Base-by-base conservation (phyloP, 345 rosid species). In the Citrus inodora region DNA sequence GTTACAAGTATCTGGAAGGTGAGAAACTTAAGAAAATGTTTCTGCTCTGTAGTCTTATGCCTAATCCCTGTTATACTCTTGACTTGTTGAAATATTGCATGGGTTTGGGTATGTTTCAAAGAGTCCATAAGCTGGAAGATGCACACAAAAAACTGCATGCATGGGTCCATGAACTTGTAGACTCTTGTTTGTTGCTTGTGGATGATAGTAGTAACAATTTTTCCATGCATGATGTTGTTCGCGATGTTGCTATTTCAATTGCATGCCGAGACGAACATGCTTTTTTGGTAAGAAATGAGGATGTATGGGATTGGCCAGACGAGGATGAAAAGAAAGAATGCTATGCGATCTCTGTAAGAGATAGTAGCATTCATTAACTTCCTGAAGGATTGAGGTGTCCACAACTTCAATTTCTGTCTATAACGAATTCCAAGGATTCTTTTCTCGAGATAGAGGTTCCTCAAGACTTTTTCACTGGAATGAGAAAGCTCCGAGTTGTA, bases 381-480 rank as follows among this genome's bases (percentile, higher is more conserved):
- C 83, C 78, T 17, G 51, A 59, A 16, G 70, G 2, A 38, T 40
- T 73, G 4, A n/a, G 51, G 1, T 80, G 78, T 3, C 86, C 86
- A 11, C 51, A 42, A 11, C 51, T 42, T 42, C 51, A 11, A 42
- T 42, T 42, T 42, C 16, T 42, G 3, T 0, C 51, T 11, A 42
- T 42, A 4, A 0, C 51, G 0, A 42, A 42, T 42, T 42, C 51
- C 51, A 42, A 11, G 4, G 51, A 42, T 42, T 42, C 16, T 42
- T 42, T 42, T 2, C 51, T 11, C 1, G 51, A 42, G 51, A 42
- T 42, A 42, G 13, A 2, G 11, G 51, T 42, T 42, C 16, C 51
- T 42, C 1, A 10, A 3, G 51, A 42, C 51, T 42, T 42, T 42
- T 42, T 42, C 14, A 42, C 16, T 0, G 51, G 16, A 42, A 42